Evolutionary conservation across 2,329 filamentous ascomycete genomes (phyloP).

Genomic region (Clathrospora elynae): DNA sequence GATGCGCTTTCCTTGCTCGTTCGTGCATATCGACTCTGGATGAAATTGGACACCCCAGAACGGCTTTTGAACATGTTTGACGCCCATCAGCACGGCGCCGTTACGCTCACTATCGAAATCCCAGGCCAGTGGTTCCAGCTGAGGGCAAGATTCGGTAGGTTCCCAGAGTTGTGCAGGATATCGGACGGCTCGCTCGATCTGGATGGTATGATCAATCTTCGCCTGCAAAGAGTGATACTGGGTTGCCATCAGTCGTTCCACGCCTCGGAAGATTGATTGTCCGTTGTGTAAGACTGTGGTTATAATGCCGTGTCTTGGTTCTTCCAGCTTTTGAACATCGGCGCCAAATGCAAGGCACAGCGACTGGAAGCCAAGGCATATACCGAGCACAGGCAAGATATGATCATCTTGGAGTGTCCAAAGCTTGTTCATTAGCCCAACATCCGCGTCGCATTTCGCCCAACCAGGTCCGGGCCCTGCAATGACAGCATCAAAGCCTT

Average conservation of each 20-base stretch:
- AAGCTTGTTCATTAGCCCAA: conserved; percentile 78
- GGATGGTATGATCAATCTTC: conserved; percentile 45
- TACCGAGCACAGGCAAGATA: conserved; percentile 78
- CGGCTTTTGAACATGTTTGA: conserved; percentile 69
- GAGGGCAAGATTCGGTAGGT: conserved; percentile 42
- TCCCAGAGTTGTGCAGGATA: conserved; percentile 52
- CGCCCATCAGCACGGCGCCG: conserved; percentile 74
- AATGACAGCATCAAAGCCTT: conserved; percentile 79
- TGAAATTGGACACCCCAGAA: conserved; percentile 92
- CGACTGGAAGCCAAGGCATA: conserved; percentile 89
- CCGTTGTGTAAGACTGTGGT: conserved; percentile 65
- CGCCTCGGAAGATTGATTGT: conserved; percentile 67
- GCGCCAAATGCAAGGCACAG: conserved; percentile 72
- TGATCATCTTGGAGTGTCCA: conserved; percentile 69
- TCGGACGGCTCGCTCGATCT: conserved; percentile 32
- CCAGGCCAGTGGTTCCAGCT: conserved; percentile 56
- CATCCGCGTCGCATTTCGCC: conserved; percentile 72
- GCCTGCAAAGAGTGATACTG: conserved; percentile 73
- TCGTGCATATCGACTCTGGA: conserved; percentile 86
- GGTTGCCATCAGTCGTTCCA: conserved; percentile 69
- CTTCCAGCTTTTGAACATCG: conserved; percentile 66
- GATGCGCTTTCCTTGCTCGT: conserved; percentile 66
- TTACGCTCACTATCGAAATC: conserved; percentile 54
- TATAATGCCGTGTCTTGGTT: conserved; percentile 83
- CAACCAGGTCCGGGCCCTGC: conserved; percentile 90